phyloP scores from a whole-genome alignment of 2,329 filamentous ascomycete species.

The Aphanocladium album region DNA sequence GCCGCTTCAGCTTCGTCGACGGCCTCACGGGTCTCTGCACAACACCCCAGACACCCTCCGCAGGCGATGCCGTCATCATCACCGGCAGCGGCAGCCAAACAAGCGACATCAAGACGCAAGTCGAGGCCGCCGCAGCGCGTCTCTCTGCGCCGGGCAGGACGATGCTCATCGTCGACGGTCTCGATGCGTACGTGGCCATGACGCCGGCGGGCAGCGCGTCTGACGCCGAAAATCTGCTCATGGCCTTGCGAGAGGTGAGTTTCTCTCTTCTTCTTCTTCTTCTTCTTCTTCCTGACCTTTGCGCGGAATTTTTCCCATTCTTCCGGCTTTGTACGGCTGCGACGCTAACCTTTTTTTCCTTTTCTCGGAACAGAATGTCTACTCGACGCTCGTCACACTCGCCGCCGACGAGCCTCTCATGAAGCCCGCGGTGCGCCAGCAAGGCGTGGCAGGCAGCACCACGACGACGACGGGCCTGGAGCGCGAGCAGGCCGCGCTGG shows the following conservation, averaged over 20 bases:
- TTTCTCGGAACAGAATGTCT: conserved; percentile 43
- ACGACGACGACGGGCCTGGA: conserved; percentile 55
- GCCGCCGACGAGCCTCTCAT: conserved; percentile 72
- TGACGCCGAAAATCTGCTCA: conserved; percentile 50
- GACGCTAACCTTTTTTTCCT: too few species aligned
- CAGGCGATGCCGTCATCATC: conserved; percentile 19
- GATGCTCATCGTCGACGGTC: conserved; percentile 62
- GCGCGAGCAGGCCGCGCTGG: conserved; percentile 63
- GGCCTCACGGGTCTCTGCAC: conserved; percentile 58
- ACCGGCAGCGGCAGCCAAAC: conserved; percentile 21
- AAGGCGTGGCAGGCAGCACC: background rate
- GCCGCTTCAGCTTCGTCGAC: conserved; percentile 69
- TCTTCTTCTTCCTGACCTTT: background rate
- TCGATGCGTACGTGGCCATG: conserved; percentile 60
- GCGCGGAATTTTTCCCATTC: background rate
- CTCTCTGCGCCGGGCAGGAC: conserved; percentile 23
- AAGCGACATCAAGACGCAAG: conserved; percentile 31
- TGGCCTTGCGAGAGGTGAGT: conserved; percentile 59
- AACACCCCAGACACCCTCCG: conserved; percentile 2
- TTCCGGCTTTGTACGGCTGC: background rate
- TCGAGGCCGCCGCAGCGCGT: conserved; percentile 34
- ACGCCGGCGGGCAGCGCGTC: conserved; percentile 33
- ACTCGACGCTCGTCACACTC: conserved; percentile 62
- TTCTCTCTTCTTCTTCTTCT: too few species aligned
- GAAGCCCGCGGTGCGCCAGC: conserved; percentile 37